These are phyloP conservation scores for Incumbomyces delicatus DNA, from an alignment of 2,329 filamentous ascomycete species.

Conservation along the genomic window DNA sequence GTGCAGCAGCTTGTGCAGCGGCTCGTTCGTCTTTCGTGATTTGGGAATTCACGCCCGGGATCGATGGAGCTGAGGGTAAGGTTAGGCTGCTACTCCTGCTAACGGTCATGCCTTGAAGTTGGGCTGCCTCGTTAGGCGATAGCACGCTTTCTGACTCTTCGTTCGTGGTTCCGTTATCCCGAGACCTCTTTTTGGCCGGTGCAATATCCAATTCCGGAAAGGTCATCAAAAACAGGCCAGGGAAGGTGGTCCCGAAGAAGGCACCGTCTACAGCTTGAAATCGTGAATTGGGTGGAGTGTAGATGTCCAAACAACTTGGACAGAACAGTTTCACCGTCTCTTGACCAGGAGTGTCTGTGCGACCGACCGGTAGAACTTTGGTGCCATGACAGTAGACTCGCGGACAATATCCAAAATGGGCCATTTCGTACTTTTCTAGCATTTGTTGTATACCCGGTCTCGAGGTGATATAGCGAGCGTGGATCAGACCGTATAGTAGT, in stretches of 20 bases:
- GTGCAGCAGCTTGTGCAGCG: slow-evolving; percentile 24
- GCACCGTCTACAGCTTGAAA: slow-evolving; percentile 97
- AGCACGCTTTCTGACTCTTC: slow-evolving; percentile 19
- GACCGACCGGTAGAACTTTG: slow-evolving; percentile 82
- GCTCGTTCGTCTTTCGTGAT: slow-evolving; percentile 25
- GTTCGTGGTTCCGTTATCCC: slow-evolving; percentile 11
- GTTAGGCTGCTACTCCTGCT: slow-evolving; percentile 20
- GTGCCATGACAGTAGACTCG: slow-evolving; percentile 84
- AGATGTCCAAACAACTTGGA: slow-evolving; percentile 91
- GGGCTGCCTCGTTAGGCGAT: slow-evolving; percentile 20
- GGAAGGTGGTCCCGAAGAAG: slow-evolving; percentile 96
- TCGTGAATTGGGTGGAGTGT: slow-evolving; percentile 90
- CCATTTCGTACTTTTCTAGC: slow-evolving; percentile 96
- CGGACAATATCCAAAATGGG: slow-evolving; percentile 94
- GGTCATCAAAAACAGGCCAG: slow-evolving; percentile 93
- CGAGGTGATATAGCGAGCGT: slow-evolving; percentile 96
- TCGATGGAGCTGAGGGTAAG: slow-evolving; percentile 21
- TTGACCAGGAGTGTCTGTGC: slow-evolving; percentile 88
- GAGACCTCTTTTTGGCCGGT: slow-evolving; percentile 51
- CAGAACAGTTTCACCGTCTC: slow-evolving; percentile 99
- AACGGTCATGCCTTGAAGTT: slow-evolving; percentile 12
- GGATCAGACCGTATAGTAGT: slow-evolving; percentile 93
- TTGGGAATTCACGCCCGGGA: slow-evolving; percentile 21
- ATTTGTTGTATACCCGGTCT: slow-evolving; percentile 95
- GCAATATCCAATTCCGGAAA: slow-evolving; percentile 89